These are phyloP conservation scores for Phoma sp. DNA, from an alignment of 2,329 filamentous ascomycete genomes.

Conservation along the genomic window DNA sequence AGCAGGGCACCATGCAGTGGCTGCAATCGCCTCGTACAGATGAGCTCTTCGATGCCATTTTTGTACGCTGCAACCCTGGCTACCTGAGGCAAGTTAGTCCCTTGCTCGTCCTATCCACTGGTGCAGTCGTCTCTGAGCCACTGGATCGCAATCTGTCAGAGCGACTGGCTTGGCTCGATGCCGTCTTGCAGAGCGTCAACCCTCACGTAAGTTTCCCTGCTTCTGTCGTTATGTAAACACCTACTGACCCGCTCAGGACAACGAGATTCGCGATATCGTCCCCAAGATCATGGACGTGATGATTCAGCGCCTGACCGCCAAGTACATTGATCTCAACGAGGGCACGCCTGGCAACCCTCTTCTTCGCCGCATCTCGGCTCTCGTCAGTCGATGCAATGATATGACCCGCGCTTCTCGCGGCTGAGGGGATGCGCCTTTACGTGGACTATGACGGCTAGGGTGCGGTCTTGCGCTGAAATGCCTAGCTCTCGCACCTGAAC, in stretches of 20 bases:
- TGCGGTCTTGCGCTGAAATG: conserved; percentile 38
- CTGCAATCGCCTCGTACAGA: conserved; percentile 65
- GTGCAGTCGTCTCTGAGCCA: conserved; percentile 65
- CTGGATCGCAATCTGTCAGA: conserved; percentile 60
- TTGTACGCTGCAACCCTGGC: conserved; percentile 62
- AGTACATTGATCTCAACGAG: conserved; percentile 64
- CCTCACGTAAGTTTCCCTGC: conserved; percentile 53
- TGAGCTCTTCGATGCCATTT: conserved; percentile 67
- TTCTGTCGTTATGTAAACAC: neutral
- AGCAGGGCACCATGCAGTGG: conserved; percentile 62
- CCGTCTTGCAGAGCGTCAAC: conserved; percentile 62
- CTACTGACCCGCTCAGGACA: conserved; percentile 50
- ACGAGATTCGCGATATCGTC: conserved; percentile 62
- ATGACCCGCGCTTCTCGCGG: conserved; percentile 34
- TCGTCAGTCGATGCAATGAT: conserved; percentile 48
- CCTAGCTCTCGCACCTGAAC: conserved; percentile 16
- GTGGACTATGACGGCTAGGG: conserved; percentile 13
- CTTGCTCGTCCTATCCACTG: conserved; percentile 66
- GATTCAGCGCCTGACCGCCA: conserved; percentile 61
- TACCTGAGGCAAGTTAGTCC: conserved; percentile 63
- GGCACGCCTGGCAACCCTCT: conserved; percentile 59
- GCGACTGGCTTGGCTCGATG: conserved; percentile 65
- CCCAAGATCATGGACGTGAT: conserved; percentile 67
- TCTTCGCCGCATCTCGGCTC: conserved; percentile 57
- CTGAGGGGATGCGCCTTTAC: conserved; percentile 19